phyloP scores from a whole-genome alignment of 2,329 filamentous ascomycete species.

The Clathrospora elynae region DNA sequence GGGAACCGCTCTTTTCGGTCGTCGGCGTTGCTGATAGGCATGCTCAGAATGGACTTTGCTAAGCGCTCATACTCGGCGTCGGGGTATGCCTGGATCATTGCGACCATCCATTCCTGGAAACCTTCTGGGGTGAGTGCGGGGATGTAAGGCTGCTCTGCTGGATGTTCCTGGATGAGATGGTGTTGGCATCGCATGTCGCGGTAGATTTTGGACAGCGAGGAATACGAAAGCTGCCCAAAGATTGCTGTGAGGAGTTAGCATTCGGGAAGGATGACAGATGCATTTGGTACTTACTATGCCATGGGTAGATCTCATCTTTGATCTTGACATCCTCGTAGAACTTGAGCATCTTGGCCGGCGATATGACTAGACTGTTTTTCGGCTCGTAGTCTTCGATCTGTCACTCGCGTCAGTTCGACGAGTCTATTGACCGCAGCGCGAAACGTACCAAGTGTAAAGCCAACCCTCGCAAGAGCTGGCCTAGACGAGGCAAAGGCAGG shows the following conservation, averaged over 20 bases:
- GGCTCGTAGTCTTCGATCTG: slow-evolving; percentile 73
- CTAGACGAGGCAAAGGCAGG: slow-evolving; percentile 69
- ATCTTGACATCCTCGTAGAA: slow-evolving; percentile 74
- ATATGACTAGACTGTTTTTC: slow-evolving; percentile 70
- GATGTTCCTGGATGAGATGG: slow-evolving; percentile 54
- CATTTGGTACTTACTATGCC: slow-evolving; percentile 61
- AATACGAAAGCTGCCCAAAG: slow-evolving; percentile 51
- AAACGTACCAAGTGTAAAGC: slow-evolving; percentile 71
- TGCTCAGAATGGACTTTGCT: slow-evolving; percentile 67
- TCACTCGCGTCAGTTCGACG: slow-evolving; percentile 12
- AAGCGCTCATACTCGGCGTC: slow-evolving; percentile 75
- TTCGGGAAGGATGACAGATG: neutral
- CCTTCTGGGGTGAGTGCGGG: slow-evolving; percentile 55
- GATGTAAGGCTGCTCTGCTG: slow-evolving; percentile 50
- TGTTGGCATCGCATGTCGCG: slow-evolving; percentile 55
- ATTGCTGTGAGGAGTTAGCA: slow-evolving; percentile 38
- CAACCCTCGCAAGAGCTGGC: slow-evolving; percentile 73
- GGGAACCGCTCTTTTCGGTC: slow-evolving; percentile 75
- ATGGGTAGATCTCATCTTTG: slow-evolving; percentile 69
- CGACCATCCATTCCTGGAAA: slow-evolving; percentile 68
- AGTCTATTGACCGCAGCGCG: neutral
- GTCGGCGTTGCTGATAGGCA: slow-evolving; percentile 70
- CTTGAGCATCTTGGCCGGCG: slow-evolving; percentile 73
- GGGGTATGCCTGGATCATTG: slow-evolving; percentile 75
- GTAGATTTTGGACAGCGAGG: slow-evolving; percentile 53